Evolutionary conservation across 208 protist genomes (phyloP).

Genomic region (Wallacemonas sp.): DNA sequence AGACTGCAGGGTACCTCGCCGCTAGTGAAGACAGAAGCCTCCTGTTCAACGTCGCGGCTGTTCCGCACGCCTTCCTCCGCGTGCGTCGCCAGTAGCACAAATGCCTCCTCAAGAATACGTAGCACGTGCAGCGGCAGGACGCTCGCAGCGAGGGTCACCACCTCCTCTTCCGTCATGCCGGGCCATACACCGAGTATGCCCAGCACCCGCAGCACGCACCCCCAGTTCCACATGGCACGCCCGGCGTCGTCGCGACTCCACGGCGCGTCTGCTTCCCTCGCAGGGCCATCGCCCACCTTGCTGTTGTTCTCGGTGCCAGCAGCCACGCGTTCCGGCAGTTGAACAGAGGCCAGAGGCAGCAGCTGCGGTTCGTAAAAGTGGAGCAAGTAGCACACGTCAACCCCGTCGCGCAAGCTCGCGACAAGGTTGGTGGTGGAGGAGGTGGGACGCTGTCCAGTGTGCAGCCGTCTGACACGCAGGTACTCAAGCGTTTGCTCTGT

Average conservation of each 20-base stretch:
- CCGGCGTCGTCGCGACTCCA: background rate
- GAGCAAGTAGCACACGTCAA: slow-evolving; percentile 39
- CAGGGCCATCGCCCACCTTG: background rate
- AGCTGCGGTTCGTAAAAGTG: slow-evolving; percentile 60
- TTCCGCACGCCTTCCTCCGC: slow-evolving; percentile 54
- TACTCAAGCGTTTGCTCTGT: background rate
- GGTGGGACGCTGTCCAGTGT: background rate
- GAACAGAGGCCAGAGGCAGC: slow-evolving; percentile 23
- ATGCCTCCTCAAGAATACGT: slow-evolving; percentile 61
- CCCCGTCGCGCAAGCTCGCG: slow-evolving; percentile 17
- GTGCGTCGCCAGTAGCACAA: slow-evolving; percentile 62
- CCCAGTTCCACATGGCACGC: slow-evolving; percentile 18
- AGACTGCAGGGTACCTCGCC: background rate
- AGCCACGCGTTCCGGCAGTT: background rate
- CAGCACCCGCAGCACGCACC: slow-evolving; percentile 17
- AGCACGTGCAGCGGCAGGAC: slow-evolving; percentile 74
- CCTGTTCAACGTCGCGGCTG: slow-evolving; percentile 23
- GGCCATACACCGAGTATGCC: slow-evolving; percentile 40
- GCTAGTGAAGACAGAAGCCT: background rate
- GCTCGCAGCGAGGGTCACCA: slow-evolving; percentile 29
- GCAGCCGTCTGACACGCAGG: background rate
- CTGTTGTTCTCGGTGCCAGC: background rate
- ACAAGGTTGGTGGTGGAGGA: background rate
- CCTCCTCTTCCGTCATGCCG: slow-evolving; percentile 49
- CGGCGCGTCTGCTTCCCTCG: background rate